These are phyloP conservation scores for Taphrina wiesneri DNA, from an alignment of 1,139 yeast species.

Conservation along the genomic window DNA sequence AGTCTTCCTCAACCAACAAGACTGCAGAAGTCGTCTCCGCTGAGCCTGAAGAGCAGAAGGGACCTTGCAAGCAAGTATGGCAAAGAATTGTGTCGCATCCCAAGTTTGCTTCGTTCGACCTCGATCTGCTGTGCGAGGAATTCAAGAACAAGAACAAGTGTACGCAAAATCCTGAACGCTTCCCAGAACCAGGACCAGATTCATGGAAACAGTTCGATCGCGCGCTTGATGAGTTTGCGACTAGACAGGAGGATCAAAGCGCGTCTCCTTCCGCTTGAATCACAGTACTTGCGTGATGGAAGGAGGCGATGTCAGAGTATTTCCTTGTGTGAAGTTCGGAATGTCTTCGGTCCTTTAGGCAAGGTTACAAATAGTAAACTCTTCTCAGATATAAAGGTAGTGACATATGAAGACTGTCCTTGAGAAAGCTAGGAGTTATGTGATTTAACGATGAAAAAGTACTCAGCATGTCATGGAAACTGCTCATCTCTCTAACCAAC, in stretches of 20 bases:
- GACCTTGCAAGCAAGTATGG: conserved; percentile 86
- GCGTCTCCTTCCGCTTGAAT: not conserved
- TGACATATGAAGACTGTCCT: not conserved
- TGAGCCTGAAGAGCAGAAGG: not conserved
- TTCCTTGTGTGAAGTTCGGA: not conserved
- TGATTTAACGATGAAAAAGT: too few species aligned
- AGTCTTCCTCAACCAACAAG: not conserved
- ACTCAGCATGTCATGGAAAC: not conserved
- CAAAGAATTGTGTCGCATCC: conserved; percentile 94
- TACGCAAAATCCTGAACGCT: conserved; percentile 33
- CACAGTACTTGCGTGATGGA: not conserved
- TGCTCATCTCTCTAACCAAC: too few species aligned
- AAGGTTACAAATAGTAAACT: not conserved
- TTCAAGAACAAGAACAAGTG: conserved; percentile 93
- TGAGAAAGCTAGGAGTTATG: too few species aligned
- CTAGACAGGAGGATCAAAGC: not conserved
- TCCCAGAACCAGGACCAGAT: conserved; percentile 65
- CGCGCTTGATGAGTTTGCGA: conserved; percentile 7
- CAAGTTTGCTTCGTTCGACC: conserved; percentile 84
- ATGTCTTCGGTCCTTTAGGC: not conserved
- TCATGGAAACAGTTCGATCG: not conserved
- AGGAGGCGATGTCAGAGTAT: not conserved
- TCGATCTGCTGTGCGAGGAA: conserved; percentile 87
- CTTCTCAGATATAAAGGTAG: not conserved
- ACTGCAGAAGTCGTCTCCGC: not conserved